phyloP scores from a whole-genome alignment of 495 filamentous ascomycete genomes.

The Hypoxylon lienhwacheense region DNA sequence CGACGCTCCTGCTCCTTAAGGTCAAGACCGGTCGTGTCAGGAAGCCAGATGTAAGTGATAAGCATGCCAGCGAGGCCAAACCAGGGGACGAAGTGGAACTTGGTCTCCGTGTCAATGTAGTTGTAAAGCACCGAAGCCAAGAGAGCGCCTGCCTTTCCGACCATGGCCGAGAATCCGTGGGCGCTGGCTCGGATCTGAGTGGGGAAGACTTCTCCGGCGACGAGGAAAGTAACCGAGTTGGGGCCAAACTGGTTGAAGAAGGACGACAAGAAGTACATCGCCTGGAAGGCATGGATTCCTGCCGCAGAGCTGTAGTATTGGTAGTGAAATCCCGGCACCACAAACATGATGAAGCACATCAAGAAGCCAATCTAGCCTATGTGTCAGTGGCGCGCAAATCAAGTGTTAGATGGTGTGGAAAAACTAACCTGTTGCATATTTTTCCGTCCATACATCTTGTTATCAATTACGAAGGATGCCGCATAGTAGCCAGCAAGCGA shows the following conservation, averaged over 20 bases:
- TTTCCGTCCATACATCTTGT: slow-evolving; percentile 90
- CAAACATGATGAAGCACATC: slow-evolving; percentile 82
- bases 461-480: slow-evolving; percentile 77
- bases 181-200: slow-evolving; percentile 87
- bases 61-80: slow-evolving; percentile 83
- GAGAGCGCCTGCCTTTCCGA: slow-evolving; percentile 82
- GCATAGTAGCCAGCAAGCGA: slow-evolving; percentile 83
- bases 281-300: slow-evolving; percentile 78
- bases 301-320: slow-evolving; percentile 67
- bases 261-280: slow-evolving; percentile 88
- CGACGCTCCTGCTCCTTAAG: slow-evolving; percentile 92
- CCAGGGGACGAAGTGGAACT: slow-evolving; percentile 89
- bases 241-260: slow-evolving; percentile 98
- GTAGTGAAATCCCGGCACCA: slow-evolving; percentile 82
- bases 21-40: slow-evolving; percentile 89
- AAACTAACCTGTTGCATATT: slow-evolving; percentile 73
- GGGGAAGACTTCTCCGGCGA: slow-evolving; percentile 88
- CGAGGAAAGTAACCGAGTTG: slow-evolving; percentile 89
- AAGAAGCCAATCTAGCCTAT: slow-evolving; percentile 69
- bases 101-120: slow-evolving; percentile 75
- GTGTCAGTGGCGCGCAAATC: neutral
- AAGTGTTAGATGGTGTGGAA: neutral
- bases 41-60: slow-evolving; percentile 77
- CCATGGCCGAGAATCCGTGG: slow-evolving; percentile 84
- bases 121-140: slow-evolving; percentile 83